These are phyloP conservation scores for Petunia hybrid DNA, from an alignment of 305 asterid species.

Conservation along the genomic window DNA sequence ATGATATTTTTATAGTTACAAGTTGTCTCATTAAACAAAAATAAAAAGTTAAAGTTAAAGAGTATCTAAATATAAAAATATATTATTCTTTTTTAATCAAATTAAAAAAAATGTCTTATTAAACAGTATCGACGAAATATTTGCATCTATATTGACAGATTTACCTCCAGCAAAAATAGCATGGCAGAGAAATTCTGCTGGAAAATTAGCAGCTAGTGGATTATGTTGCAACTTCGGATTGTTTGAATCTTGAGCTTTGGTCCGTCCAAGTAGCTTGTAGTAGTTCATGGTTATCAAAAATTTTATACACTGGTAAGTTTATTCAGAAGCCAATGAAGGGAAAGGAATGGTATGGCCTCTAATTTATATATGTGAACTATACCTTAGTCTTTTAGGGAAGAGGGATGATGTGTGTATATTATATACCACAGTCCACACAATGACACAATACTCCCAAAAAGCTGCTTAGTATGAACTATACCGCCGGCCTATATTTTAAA, in stretches of 20 bases:
- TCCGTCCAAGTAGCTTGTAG: neutral
- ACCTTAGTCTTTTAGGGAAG: neutral
- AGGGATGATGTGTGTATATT: neutral
- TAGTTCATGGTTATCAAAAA: neutral
- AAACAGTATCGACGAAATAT: too few relatives aligned
- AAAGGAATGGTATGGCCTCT: neutral
- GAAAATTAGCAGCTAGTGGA: neutral
- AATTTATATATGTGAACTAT: neutral
- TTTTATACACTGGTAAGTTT: neutral
- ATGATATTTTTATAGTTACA: too few relatives aligned
- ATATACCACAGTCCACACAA: neutral
- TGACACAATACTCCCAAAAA: neutral
- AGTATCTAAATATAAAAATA: too few relatives aligned
- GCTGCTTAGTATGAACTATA: conserved; percentile 1
- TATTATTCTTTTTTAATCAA: too few relatives aligned
- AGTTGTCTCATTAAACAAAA: too few relatives aligned
- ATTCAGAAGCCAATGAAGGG: neutral
- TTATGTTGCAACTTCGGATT: neutral
- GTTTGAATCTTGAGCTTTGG: conserved; percentile 9
- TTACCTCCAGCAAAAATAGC: conserved; percentile 36
- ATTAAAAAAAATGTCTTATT: too few relatives aligned
- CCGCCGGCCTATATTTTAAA: neutral
- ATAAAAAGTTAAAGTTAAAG: too few relatives aligned
- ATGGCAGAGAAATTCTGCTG: conserved; percentile 15
- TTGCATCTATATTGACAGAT: neutral